These are phyloP conservation scores for Thraustotheca clavata DNA, from an alignment of 352 stramenopile species.

Conservation along the genomic window DNA sequence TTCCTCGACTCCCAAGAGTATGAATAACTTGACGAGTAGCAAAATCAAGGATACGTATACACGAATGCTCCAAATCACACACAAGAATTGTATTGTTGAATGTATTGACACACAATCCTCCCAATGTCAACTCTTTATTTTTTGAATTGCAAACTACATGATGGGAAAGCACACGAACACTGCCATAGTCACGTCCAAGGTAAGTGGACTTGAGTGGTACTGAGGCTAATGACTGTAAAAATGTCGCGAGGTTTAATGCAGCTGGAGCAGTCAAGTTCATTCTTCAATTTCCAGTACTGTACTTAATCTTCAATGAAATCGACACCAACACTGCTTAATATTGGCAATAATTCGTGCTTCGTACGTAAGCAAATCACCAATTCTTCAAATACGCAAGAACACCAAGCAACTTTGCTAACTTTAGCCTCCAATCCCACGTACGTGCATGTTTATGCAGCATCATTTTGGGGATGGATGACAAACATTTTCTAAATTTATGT, in stretches of 20 bases:
- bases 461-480: too few relatives aligned
- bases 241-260: not conserved
- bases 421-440: too few relatives aligned
- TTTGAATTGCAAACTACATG: not conserved
- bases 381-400: too few relatives aligned
- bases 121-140: not conserved
- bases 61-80: constrained; percentile 36
- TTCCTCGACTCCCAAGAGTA: constrained; percentile 35
- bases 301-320: too few relatives aligned
- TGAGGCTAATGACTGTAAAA: not conserved
- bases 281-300: not conserved
- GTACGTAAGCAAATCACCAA: too few relatives aligned
- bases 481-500: too few relatives aligned
- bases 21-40: constrained; percentile 23
- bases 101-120: constrained; percentile 36
- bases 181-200: constrained; percentile 8
- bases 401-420: too few relatives aligned
- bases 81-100: constrained; percentile 40
- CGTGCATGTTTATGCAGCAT: too few relatives aligned
- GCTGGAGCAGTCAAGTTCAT: not conserved
- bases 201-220: constrained; percentile 1
- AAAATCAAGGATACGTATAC: constrained; percentile 28
- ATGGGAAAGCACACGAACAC: not conserved
- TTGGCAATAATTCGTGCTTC: too few relatives aligned
- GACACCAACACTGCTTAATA: too few relatives aligned